Base-by-base conservation (phyloP, 176 grass and related monocot species). In the Dendrocalamus sinicus region DNA sequence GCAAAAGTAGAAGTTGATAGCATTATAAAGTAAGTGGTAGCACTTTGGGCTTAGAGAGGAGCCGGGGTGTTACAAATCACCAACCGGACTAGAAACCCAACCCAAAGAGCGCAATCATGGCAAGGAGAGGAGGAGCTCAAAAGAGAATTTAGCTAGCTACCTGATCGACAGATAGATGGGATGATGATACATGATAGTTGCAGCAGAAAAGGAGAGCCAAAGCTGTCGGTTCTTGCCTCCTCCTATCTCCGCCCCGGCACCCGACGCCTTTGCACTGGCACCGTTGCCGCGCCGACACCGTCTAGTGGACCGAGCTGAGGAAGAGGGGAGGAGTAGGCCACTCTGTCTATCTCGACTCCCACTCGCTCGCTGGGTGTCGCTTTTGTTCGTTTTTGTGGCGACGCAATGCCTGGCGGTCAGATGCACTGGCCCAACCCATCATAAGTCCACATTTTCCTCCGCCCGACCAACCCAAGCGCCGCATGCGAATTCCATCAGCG, bases 321-420 rank as follows among this genome's bases (percentile, higher is more conserved):
- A n/a, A 14, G 19, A n/a, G 35, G 24, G 40, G 30, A 1, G 26
- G 55, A 73, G 46, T 9, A 53, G 60, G 35, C 0, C 46, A 14
- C 24, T 13, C 46, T 69, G 32, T 55, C 73, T 24, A 12, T 23
- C 72, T 26, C n/a, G n/a, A 22, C 55, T 9, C n/a, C 26, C 23
- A n/a, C 39, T 64, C 9, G 17, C 55, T 72, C 67, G 51, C 75
- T 46, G 37, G 39, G 50, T 14, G 72, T 87, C 84, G 89, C 73
- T 78, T 77, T 86, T 68, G 58, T 44, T 86, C 48, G 78, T 35
- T 63, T 46, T 5, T 14, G 71, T 68, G 71, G 52, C 77, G 70
- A 51, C 54, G 24, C n/a, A 39, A 39, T 26, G 26, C 35, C 23
- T 26, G 26, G 26, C 26, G 26, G 26, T 26, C 26, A 26, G 26